These are phyloP conservation scores for Ogataea hybrid DNA, from an alignment of 1,139 yeast species.

Conservation along the genomic window DNA sequence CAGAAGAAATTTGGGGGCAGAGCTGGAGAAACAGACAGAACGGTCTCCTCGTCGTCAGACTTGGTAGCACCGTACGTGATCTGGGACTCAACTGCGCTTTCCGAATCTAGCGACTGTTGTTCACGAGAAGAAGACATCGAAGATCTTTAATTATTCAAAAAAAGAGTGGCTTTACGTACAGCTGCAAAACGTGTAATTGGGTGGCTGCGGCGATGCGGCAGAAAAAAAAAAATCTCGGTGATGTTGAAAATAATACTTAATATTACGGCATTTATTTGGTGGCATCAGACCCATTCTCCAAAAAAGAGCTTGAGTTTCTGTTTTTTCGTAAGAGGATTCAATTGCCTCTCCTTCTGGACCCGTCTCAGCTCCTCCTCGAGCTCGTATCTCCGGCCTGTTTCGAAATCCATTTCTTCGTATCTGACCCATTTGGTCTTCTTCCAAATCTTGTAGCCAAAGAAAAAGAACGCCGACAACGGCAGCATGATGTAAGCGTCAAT, in stretches of 20 bases:
- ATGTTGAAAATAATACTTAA: too few species aligned
- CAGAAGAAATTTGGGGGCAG: constrained; percentile 7
- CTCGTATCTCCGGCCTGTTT: constrained; percentile 35
- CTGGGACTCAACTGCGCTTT: neutral
- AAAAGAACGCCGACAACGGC: constrained; percentile 14
- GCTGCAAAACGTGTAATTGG: neutral
- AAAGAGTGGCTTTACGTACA: neutral
- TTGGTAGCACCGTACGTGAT: neutral
- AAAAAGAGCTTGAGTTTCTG: neutral
- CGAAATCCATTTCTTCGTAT: constrained; percentile 48
- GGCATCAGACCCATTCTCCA: constrained; percentile 1
- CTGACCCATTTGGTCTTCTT: constrained; percentile 40
- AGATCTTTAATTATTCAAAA: neutral
- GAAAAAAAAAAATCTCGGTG: neutral
- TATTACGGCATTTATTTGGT: too few species aligned
- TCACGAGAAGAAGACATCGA: neutral
- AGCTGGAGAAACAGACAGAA: neutral
- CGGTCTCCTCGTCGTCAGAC: neutral
- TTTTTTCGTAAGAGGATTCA: neutral
- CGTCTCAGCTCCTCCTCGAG: constrained; percentile 6
- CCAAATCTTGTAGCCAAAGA: constrained; percentile 36
- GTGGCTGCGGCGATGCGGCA: neutral
- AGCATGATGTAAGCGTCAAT: constrained; percentile 20
- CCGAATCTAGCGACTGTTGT: neutral
- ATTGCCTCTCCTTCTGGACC: neutral